Base-by-base conservation (phyloP, 2,329 filamentous ascomycete species). In the Aureobasidium leucospermi region DNA sequence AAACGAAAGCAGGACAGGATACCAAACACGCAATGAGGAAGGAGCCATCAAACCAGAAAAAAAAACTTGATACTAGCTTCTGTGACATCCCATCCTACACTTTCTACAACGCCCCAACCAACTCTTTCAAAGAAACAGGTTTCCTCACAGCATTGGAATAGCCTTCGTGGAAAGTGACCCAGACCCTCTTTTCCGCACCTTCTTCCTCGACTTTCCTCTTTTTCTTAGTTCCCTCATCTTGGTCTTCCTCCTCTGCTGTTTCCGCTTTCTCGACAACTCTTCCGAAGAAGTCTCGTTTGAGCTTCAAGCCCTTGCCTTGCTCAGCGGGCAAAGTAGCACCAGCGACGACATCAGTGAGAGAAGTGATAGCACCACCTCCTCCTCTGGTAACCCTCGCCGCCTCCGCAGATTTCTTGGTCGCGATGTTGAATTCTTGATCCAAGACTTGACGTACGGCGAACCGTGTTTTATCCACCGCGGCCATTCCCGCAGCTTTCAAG, bases 371-470 rank as follows among this genome's bases (percentile, higher is more conserved):
- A 57, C 55, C 67, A 69, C 66, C 73, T 65, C 70, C 75, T 65
- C 78, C 83, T 3, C 87, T 80, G 8, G 85, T 83, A 67, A 88
- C 83, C 1, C 88, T 79, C 0, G 85, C 81, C 4, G 83, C 80
- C 62, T 83, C 83, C 52, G 89, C 86, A 13, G 87, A 85, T 36
- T 85, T 77, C 32, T 82, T 76, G 11, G 86, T 81, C 49, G 90
- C 87, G 68, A 88, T 90, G 62, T 84, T 84, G 67, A 93, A 88
- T 71, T 97, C 93, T 70, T 94, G 90, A 68, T 96, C 91, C 1
- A 99, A 81, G 8, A 96, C 92, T 71, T 96, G 93, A 23, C 94
- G 86, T 6, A 99, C 87, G 1, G 93, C 93, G 69, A 90, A 99
- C n/a, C 94, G 84, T 0, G 90, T 90, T 0, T 89, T 81, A 39